These are phyloP conservation scores for Skeletonema grethae DNA, from an alignment of 108 stramenopile genomes.

Conservation along the genomic window DNA sequence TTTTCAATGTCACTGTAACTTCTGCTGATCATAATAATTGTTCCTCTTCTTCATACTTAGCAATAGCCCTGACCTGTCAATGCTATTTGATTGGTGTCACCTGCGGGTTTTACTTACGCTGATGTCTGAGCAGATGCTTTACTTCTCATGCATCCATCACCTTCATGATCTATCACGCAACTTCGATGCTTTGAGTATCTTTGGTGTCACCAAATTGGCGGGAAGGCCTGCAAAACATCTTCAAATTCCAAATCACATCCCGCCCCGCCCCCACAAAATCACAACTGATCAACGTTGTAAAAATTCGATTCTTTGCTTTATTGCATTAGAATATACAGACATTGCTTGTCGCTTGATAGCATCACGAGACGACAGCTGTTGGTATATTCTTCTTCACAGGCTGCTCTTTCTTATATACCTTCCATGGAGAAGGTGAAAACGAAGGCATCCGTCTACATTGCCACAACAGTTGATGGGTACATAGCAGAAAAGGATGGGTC, in stretches of 20 bases:
- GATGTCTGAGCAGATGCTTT: not conserved
- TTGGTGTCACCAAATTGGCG: conserved; percentile 2
- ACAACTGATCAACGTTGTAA: too few relatives aligned
- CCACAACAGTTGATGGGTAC: conserved; percentile 54
- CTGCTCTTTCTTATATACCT: not conserved
- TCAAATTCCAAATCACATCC: too few relatives aligned
- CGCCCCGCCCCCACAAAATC: too few relatives aligned
- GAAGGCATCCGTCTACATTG: conserved; percentile 52
- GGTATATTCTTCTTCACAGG: not conserved
- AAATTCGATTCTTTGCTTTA: too few relatives aligned
- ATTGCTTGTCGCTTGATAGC: not conserved
- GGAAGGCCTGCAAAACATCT: too few relatives aligned
- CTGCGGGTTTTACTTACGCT: too few relatives aligned
- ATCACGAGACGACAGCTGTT: not conserved
- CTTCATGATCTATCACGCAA: too few relatives aligned
- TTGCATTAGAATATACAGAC: too few relatives aligned
- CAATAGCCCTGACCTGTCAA: too few relatives aligned
- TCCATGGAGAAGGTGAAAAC: conserved; percentile 3
- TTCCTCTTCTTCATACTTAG: not conserved
- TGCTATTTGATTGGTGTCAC: too few relatives aligned
- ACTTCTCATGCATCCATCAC: not conserved
- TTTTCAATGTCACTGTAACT: not conserved
- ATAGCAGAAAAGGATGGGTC: conserved; percentile 47
- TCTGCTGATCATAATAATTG: not conserved
- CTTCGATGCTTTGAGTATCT: not conserved